A percentile compares a stretch with the other conserved stretches of the same genome.
These are phyloP conservation scores for Bipolaris victoriae DNA, from an alignment of 2,329 filamentous ascomycete genomes.

Conservation along the genomic window DNA sequence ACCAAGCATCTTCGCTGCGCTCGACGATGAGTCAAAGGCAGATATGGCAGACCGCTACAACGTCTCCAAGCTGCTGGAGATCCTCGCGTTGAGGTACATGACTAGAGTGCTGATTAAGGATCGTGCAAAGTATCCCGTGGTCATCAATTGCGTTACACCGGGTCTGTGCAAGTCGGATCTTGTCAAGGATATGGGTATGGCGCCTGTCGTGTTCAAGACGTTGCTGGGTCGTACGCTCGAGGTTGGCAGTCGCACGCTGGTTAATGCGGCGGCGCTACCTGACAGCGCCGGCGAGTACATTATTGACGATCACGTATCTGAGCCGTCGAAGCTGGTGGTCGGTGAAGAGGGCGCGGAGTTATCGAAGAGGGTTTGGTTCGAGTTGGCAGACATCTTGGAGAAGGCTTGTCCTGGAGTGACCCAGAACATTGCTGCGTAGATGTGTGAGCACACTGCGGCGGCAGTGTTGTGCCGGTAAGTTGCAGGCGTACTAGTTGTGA, in stretches of 20 bases:
- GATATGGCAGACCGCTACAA: conserved; percentile 24
- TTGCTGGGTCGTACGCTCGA: conserved; percentile 44
- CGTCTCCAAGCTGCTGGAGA: conserved; percentile 34
- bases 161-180: conserved; percentile 31
- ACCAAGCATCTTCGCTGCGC: conserved; percentile 26
- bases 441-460: too few species aligned
- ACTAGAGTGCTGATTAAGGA: conserved; percentile 16
- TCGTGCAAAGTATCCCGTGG: conserved; percentile 20
- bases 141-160: conserved; percentile 35
- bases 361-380: conserved; percentile 46
- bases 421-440: conserved; percentile 1
- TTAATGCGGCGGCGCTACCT: conserved; percentile 40
- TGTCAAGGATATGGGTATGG: conserved; percentile 14
- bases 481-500: not conserved
- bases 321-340: conserved; percentile 37
- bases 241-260: conserved; percentile 48
- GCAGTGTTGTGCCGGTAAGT: too few species aligned
- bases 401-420: conserved; percentile 33
- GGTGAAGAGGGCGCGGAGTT: conserved; percentile 40
- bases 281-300: conserved; percentile 45
- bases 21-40: conserved; percentile 18
- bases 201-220: conserved; percentile 15
- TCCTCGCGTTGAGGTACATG: conserved; percentile 26
- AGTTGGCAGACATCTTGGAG: conserved; percentile 46
- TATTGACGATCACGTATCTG: conserved; percentile 34